phyloP scores from a whole-genome alignment of 2,329 filamentous ascomycete species.

The Penicillium thymicola region DNA sequence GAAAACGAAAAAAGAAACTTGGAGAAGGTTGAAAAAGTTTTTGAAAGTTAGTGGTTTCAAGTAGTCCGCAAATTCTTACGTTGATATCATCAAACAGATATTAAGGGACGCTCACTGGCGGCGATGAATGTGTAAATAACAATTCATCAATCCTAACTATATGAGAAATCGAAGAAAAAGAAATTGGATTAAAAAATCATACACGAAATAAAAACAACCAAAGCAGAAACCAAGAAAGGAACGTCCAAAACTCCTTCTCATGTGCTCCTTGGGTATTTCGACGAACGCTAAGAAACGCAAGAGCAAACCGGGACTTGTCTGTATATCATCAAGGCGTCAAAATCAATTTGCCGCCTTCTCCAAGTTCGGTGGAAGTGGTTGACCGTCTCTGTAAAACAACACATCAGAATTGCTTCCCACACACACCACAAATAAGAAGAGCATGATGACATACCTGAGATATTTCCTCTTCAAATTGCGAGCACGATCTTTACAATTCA shows the following conservation, averaged over 20 bases:
- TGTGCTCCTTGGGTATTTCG: neutral
- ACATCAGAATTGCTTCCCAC: neutral
- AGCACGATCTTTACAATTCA: conserved; percentile 55
- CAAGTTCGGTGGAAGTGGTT: neutral
- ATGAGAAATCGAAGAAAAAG: neutral
- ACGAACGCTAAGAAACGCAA: neutral
- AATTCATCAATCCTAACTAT: neutral
- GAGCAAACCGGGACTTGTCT: neutral
- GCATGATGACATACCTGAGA: conserved; percentile 31
- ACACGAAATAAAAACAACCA: neutral
- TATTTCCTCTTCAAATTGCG: conserved; percentile 51
- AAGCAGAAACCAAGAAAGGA: neutral
- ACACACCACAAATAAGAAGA: neutral
- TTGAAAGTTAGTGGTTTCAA: too few relatives aligned
- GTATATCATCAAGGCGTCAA: neutral
- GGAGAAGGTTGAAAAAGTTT: neutral
- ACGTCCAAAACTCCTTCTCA: neutral
- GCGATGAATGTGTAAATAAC: too few relatives aligned
- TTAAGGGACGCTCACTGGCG: too few relatives aligned
- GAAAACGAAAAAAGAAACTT: neutral
- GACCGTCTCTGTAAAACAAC: neutral
- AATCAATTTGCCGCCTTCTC: neutral
- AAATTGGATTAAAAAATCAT: conserved; percentile 33
- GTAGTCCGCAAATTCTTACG: neutral
- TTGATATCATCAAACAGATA: neutral